A percentile compares a stretch with the other conserved stretches of the same genome.
Conservation (phyloP, 2,329 filamentous ascomycete species). For the Arthroderma sp. region DNA sequence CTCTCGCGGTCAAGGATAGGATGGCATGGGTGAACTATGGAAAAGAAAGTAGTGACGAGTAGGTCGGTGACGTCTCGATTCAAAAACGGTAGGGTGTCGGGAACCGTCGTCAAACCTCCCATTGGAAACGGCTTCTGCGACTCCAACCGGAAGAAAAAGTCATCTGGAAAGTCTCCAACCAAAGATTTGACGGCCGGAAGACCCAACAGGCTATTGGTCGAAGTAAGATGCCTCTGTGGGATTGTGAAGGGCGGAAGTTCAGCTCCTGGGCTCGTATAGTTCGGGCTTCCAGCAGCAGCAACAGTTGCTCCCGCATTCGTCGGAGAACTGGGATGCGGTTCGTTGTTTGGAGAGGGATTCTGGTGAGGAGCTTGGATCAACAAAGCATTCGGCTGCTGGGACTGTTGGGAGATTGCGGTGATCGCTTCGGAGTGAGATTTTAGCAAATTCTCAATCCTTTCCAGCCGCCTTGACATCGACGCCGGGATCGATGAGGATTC, state of each 20-base stretch:
- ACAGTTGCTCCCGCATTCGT: conserved; percentile 3
- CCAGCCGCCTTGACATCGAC: conserved; percentile 3
- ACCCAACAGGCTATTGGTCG: conserved; percentile 3
- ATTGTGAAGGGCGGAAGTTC: conserved; percentile 6
- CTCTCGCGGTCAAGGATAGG: conserved; percentile 18
- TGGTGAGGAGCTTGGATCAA: neutral
- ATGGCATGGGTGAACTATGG: conserved; percentile 15
- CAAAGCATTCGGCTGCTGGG: neutral
- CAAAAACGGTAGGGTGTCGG: neutral
- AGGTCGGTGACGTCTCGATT: conserved; percentile 12
- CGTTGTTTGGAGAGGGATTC: neutral
- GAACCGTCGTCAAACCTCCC: neutral
- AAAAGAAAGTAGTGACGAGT: conserved; percentile 16
- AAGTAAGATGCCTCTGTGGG: conserved; percentile 5
- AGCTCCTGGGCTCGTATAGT: neutral
- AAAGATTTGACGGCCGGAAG: conserved; percentile 4
- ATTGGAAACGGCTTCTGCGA: neutral
- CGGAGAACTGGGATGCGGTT: neutral
- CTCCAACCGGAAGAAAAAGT: conserved; percentile 5
- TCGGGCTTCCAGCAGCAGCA: neutral
- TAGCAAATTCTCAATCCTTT: conserved; percentile 2
- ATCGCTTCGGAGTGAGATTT: conserved; percentile 5
- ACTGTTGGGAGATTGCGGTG: conserved; percentile 1
- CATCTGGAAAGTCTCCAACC: conserved; percentile 5
- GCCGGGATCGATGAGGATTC: neutral